Evolutionary conservation across 2,329 filamentous ascomycete species (phyloP).

Genomic region (Alternaria brassicicola): DNA sequence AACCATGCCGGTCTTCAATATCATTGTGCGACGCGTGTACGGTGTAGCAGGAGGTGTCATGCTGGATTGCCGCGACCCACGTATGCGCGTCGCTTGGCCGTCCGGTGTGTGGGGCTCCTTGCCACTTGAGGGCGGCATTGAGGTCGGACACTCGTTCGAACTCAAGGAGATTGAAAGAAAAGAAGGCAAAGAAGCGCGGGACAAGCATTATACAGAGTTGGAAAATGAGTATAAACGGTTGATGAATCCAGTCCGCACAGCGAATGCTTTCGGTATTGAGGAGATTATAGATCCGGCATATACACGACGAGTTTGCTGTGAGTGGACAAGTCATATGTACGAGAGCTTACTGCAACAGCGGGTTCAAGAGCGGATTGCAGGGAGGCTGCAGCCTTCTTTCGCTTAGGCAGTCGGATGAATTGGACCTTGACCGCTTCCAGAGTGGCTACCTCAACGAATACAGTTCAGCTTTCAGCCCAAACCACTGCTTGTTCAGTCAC

Average conservation of each 20-base stretch:
- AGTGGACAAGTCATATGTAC: slow-evolving; percentile 64
- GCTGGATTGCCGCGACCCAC: slow-evolving; percentile 66
- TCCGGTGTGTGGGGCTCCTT: slow-evolving; percentile 67
- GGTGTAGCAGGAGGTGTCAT: slow-evolving; percentile 70
- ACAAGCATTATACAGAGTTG: slow-evolving; percentile 61
- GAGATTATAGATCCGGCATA: slow-evolving; percentile 69
- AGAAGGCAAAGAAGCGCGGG: slow-evolving; percentile 55
- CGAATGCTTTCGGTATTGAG: slow-evolving; percentile 67
- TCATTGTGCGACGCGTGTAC: slow-evolving; percentile 66
- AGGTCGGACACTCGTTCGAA: slow-evolving; percentile 67
- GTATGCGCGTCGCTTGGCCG: slow-evolving; percentile 68
- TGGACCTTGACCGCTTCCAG: not conserved
- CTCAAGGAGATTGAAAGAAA: slow-evolving; percentile 61
- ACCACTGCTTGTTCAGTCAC: not conserved
- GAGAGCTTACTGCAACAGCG: slow-evolving; percentile 58
- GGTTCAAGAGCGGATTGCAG: slow-evolving; percentile 52
- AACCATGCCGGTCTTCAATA: slow-evolving; percentile 66
- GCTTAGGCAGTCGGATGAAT: slow-evolving; percentile 14
- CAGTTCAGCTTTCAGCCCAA: not conserved
- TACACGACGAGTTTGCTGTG: slow-evolving; percentile 61
- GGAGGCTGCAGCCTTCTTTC: slow-evolving; percentile 46
- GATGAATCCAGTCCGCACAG: slow-evolving; percentile 69
- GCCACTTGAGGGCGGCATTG: slow-evolving; percentile 68
- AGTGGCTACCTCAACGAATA: not conserved
- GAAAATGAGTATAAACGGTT: slow-evolving; percentile 65